A percentile compares a stretch with the other conserved stretches of the same genome.
Evolutionary conservation across 768 basidiomycete species (phyloP).

Genomic region (Podaxis sp.): DNA sequence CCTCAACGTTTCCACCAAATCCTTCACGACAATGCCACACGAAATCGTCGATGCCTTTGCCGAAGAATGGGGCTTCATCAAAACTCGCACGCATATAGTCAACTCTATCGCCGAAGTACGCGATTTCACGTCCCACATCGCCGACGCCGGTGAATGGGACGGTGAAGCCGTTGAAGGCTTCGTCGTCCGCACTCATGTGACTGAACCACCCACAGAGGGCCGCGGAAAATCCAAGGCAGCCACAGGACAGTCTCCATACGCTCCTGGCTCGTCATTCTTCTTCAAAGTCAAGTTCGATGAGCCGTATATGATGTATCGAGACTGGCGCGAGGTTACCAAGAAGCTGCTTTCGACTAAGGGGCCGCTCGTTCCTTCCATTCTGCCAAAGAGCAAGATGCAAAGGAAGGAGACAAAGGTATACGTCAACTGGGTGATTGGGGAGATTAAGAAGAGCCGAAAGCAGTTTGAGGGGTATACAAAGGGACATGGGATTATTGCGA

Average conservation of each 20-base stretch:
- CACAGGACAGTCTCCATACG: slow-evolving; percentile 60
- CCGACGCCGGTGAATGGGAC: slow-evolving; percentile 71
- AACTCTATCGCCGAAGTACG: slow-evolving; percentile 65
- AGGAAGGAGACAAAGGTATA: slow-evolving; percentile 79
- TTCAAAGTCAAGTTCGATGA: slow-evolving; percentile 99
- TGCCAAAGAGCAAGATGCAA: slow-evolving; percentile 68
- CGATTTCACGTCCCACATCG: slow-evolving; percentile 67
- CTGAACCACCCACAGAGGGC: slow-evolving; percentile 34
- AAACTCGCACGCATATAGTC: slow-evolving; percentile 60
- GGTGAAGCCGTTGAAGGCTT: slow-evolving; percentile 91
- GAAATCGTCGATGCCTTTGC: slow-evolving; percentile 76
- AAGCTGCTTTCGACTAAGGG: slow-evolving; percentile 49
- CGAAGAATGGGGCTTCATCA: slow-evolving; percentile 87
- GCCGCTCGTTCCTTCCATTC: slow-evolving; percentile 27
- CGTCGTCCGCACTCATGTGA: slow-evolving; percentile 79
- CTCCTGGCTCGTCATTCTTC: slow-evolving; percentile 84
- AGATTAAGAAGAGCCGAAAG: slow-evolving; percentile 60
- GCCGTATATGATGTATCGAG: slow-evolving; percentile 97
- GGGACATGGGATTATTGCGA: slow-evolving; percentile 83
- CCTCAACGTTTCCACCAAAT: slow-evolving; percentile 66
- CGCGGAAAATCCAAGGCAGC: slow-evolving; percentile 27
- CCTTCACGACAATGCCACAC: slow-evolving; percentile 72
- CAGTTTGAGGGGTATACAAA: slow-evolving; percentile 64
- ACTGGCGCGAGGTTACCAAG: slow-evolving; percentile 95
- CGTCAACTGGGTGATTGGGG: slow-evolving; percentile 76